Evolutionary conservation across 176 grass and related monocot genomes (phyloP), one percentile per base, ranked within the genome.

Genomic region (Chloris gayana): DNA sequence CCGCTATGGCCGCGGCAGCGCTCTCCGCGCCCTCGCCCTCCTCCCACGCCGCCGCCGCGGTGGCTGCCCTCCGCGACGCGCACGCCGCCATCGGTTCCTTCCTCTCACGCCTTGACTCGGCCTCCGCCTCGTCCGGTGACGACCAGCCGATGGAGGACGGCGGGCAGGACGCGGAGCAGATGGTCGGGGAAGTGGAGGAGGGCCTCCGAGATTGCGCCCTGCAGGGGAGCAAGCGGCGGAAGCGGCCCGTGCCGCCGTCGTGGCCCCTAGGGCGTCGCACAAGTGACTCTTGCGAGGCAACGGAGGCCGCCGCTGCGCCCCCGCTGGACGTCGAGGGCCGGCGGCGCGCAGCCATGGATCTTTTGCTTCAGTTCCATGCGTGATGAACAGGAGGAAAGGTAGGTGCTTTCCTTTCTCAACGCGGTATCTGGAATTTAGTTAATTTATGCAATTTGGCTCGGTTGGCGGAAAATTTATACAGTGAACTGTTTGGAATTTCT

Each of bases 311-410:
- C 30, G 30, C 66, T 0, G 18, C 47, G 33, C 53, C 26, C 19
- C 66, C 59, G 37, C 6, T 61, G 38, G 67, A 81, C 67, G 15
- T 61, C 24, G 79, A 45, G 53, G 66, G 6, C 24, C 67, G 65
- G 67, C 79, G 66, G 38, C 83, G 65, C 24, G 65, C 74, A 11
- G 53, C 83, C 51, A 78, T 85, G 65, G 74, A 85, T 78, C 83
- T 85, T 4, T 57, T 78, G 37, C 29, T 85, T 9, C 83, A 85
- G 41, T 85, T 85, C 41, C 74, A 78, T 41, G 74, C 54, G 24
- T 81, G 51, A 85, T 51, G 74, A 66, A 9, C 2, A 62, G 26
- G 26, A 18, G 68, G 53, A 44, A 45, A 81, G 54, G 79, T 81
- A 19, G 38, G 53, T 15, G 27, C 7, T 71, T 60, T 49, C 37